These are phyloP conservation scores for Spergularia azorica DNA, from an alignment of 179 eudicot genomes.

Conservation along the genomic window DNA sequence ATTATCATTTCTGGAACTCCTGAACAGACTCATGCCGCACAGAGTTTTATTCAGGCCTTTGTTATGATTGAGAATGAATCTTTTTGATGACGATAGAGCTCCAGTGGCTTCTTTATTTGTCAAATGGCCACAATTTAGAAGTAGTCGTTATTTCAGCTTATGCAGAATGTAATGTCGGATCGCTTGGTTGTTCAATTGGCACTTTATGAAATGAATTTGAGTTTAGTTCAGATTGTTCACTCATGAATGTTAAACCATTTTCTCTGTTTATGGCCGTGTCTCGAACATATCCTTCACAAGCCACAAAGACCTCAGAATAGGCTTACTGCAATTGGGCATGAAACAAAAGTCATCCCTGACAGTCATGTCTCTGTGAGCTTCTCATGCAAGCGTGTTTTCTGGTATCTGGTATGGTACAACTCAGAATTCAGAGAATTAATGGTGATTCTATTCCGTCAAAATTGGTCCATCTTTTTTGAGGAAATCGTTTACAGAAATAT, in stretches of 20 bases:
- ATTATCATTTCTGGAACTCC: slow-evolving; percentile 92
- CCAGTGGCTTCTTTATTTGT: not conserved
- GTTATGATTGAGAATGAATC: slow-evolving; percentile 71
- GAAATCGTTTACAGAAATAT: no score
- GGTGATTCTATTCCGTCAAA: no score
- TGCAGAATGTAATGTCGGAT: slow-evolving; percentile 15
- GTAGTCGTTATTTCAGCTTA: slow-evolving; percentile 6
- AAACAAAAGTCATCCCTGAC: no score
- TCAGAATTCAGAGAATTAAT: no score
- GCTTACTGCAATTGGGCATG: no score
- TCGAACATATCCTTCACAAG: not conserved
- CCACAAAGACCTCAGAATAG: not conserved
- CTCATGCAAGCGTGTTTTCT: no score
- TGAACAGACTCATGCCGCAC: slow-evolving; percentile 98
- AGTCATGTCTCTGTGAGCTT: no score
- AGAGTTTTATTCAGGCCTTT: slow-evolving; percentile 94
- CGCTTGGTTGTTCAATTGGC: not conserved
- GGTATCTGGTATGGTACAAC: no score
- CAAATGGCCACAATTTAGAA: not conserved
- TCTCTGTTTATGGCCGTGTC: not conserved
- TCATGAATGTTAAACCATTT: not conserved
- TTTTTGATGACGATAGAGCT: slow-evolving; percentile 23
- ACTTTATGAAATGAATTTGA: not conserved
- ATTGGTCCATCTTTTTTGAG: no score
- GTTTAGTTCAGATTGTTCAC: not conserved